Base-by-base conservation (phyloP, 371 early-diverging fungal species). In the Saksenaea vasiformis region DNA sequence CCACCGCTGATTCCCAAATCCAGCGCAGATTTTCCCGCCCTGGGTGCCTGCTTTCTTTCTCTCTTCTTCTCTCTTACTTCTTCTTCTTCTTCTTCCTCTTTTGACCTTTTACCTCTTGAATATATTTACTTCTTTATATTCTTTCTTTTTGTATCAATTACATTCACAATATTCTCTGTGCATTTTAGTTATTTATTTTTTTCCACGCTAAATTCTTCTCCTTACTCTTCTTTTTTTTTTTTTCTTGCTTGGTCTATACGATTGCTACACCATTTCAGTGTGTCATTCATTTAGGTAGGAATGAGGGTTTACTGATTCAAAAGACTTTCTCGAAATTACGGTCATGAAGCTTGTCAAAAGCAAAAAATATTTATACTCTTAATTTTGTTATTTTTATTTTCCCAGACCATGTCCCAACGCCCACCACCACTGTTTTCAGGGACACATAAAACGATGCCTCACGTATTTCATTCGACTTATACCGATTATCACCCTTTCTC, bases 1-100 rank as follows among this genome's bases (percentile, higher is more conserved):
- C 51, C 51, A 47, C 51, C 22, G 51, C 51, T 47, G 51, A 47
- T 47, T 47, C 51, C 51, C 51, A 47, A 47, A 47, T 47, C 51
- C 51, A 47, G 51, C 26, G 22, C 51, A 47, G 51, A 47, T 47
- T 47, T 47, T 47, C 51, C 51, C 51, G 51, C 51, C 51, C 51
- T 47, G n/a, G 31, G 51, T 47, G 22, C 51, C 51, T 47, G n/a
- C 51, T 47, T 59, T 60, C 26, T 14, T 55, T 35, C 39, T 44
- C 27, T 38, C 26, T 17, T 59, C 28, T 34, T 41, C 19, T 26
- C 26, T 43, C 39, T 51, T 5, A 58, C 17, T 44, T 24, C 44
- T 24, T 39, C 24, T 61, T 31, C 41, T 56, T 57, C 14, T 56
- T 62, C 36, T 37, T 27, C 41, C 37, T n/a, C 51, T 43, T 28